These are phyloP conservation scores for Backusella circina DNA, from an alignment of 192 early-diverging fungal genomes.

Conservation along the genomic window DNA sequence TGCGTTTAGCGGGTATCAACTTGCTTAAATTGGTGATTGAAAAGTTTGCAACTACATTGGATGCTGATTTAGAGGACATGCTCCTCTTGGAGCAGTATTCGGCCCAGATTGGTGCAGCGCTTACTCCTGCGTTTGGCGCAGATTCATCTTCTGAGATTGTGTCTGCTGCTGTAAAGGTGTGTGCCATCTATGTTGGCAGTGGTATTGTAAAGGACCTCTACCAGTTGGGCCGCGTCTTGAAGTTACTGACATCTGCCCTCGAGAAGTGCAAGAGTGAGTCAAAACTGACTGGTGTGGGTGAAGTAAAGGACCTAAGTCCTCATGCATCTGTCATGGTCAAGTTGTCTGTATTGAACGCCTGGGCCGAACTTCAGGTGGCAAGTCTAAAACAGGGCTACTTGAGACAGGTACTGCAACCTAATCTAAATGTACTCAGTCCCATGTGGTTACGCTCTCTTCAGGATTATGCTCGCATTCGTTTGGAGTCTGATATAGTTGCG, in stretches of 20 bases:
- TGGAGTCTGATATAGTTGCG: conserved; percentile 57
- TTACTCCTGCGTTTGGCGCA: conserved; percentile 79
- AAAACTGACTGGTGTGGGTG: conserved; percentile 44
- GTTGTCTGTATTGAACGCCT: conserved; percentile 72
- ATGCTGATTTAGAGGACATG: conserved; percentile 86
- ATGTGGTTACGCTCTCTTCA: conserved; percentile 60
- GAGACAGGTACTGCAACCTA: conserved; percentile 57
- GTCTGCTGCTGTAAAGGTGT: conserved; percentile 74
- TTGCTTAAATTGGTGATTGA: conserved; percentile 78
- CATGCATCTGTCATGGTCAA: conserved; percentile 78
- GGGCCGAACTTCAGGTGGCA: conserved; percentile 75
- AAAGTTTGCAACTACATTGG: conserved; percentile 69
- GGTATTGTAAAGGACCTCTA: conserved; percentile 83
- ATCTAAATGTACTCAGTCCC: conserved; percentile 46
- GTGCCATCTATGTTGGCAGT: conserved; percentile 80
- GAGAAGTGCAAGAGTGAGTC: conserved; percentile 65
- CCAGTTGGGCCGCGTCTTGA: conserved; percentile 65
- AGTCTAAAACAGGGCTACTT: conserved; percentile 60
- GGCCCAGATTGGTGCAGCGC: conserved; percentile 88
- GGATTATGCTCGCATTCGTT: conserved; percentile 61
- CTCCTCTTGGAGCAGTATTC: conserved; percentile 88
- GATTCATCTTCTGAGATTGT: conserved; percentile 75
- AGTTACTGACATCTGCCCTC: conserved; percentile 64
- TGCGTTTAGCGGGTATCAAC: conserved; percentile 76
- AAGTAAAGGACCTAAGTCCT: conserved; percentile 58